Conservation (phyloP, 108 stramenopile species). For the Epithemia pelagica region DNA sequence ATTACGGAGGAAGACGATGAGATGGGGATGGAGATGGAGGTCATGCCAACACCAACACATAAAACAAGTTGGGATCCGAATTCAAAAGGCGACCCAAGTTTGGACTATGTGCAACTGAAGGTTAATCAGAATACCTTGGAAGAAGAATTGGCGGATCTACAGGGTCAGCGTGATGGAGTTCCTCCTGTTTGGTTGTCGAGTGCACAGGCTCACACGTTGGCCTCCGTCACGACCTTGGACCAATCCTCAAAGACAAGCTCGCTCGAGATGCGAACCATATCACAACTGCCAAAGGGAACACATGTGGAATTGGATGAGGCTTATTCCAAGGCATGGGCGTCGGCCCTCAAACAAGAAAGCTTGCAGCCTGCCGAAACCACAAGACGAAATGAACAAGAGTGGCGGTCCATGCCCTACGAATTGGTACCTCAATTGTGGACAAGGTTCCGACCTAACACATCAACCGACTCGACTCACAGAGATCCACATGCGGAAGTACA, state of each 20-base stretch:
- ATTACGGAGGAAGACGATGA: neutral
- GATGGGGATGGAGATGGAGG: neutral
- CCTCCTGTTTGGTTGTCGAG: conserved; percentile 61
- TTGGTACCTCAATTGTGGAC: conserved; percentile 67
- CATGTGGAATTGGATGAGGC: conserved; percentile 33
- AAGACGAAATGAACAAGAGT: conserved; percentile 50
- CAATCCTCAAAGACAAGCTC: no score
- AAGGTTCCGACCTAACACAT: conserved; percentile 51
- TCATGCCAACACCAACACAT: neutral
- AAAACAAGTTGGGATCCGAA: neutral
- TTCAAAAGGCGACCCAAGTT: neutral
- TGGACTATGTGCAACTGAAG: conserved; percentile 21
- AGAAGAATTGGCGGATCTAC: conserved; percentile 44
- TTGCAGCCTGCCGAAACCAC: conserved; percentile 48
- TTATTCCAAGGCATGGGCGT: conserved; percentile 55
- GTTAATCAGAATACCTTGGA: conserved; percentile 29
- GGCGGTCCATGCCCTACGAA: conserved; percentile 62
- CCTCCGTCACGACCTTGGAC: no score
- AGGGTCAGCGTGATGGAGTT: conserved; percentile 32
- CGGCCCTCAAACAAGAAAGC: conserved; percentile 21
- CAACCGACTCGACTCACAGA: no score
- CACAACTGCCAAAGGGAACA: no score
- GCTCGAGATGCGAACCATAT: no score
- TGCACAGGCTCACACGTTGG: conserved; percentile 43
- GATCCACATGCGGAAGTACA: no score